Base-by-base conservation (phyloP, 1,284 basidiomycete species). In the Pseudozyma sp. region DNA sequence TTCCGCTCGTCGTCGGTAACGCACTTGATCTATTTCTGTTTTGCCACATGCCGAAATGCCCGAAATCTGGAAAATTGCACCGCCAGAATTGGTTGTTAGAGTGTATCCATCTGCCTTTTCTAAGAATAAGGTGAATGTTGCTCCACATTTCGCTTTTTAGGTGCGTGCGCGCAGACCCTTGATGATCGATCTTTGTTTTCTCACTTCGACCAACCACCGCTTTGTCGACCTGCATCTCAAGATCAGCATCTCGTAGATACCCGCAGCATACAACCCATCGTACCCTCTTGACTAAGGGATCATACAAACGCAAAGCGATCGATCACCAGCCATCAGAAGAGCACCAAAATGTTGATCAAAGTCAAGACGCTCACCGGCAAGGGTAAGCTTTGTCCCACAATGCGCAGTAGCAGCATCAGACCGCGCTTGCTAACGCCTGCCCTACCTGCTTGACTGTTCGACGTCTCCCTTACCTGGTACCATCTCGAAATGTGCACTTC, bases 301-400 rank as follows among this genome's bases (percentile, higher is more conserved):
- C 24, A 24, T 24, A 1, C 24, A 24, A 24, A 30, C 24, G 13
- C 39, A 17, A 40, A n/a, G 4, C 9, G 14, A 43, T 13, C 9
- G 14, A 43, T 13, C 37, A 51, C 19, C 13, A 8, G 8, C 19
- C 17, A 43, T 3, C 17, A 53, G n/a, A 0, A 44, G 11, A 4
- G 24, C 19, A 29, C 54, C 54, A 72, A 44, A 19, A 82, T 83
- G 81, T 68, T 83, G 59, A 81, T 83, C 81, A 83, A 83, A 60
- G 79, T 83, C 67, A 83, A 95, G 93, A 96, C 94, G 45, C 88
- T 96, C 33, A 96, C 94, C 48, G 94, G 93, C 73, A 94, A 94
- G 86, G 93, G 93, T 93, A 77, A 74, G 87, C 63, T 57, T 42
- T 37, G 43, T 24, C 24, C n/a, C 8, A 24, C 19, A 1, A 5